These are phyloP conservation scores for Gelatoporia subvermispora DNA, from an alignment of 768 basidiomycete species.

Conservation along the genomic window DNA sequence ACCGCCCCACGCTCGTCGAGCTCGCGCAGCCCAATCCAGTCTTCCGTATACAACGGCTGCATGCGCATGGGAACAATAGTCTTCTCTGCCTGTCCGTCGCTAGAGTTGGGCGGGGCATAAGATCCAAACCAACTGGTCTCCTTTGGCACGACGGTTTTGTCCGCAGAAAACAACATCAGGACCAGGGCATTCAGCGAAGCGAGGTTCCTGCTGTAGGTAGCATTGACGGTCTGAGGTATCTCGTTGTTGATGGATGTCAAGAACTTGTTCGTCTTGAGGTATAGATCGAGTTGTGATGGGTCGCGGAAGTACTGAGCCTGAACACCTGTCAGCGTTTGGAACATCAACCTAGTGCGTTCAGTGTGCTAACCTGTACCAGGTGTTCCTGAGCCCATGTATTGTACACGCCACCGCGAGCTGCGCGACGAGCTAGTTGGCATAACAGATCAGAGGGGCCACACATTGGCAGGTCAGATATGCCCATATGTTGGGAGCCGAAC, in stretches of 20 bases:
- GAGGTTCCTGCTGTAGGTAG: slow-evolving; percentile 56
- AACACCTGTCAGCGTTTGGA: neutral
- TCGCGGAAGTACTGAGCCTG: slow-evolving; percentile 89
- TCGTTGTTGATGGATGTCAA: slow-evolving; percentile 81
- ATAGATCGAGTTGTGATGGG: slow-evolving; percentile 50
- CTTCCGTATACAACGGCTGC: slow-evolving; percentile 70
- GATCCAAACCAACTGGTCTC: slow-evolving; percentile 87
- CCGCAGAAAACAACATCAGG: slow-evolving; percentile 67
- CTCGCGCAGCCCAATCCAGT: slow-evolving; percentile 75
- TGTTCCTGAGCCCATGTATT: slow-evolving; percentile 72
- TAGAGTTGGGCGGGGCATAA: slow-evolving; percentile 38
- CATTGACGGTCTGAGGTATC: slow-evolving; percentile 44
- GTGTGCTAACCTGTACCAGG: slow-evolving; percentile 54
- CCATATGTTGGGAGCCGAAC: slow-evolving; percentile 87
- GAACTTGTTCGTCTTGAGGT: slow-evolving; percentile 60
- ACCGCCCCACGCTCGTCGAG: slow-evolving; percentile 67
- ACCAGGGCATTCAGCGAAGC: slow-evolving; percentile 61
- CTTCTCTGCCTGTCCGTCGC: slow-evolving; percentile 19
- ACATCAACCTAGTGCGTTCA: neutral
- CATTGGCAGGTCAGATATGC: slow-evolving; percentile 67
- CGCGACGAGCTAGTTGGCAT: slow-evolving; percentile 62
- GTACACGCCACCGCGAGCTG: slow-evolving; percentile 57
- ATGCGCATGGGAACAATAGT: slow-evolving; percentile 62
- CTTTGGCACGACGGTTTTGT: slow-evolving; percentile 77
- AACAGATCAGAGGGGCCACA: slow-evolving; percentile 64